Evolutionary conservation across 2,329 filamentous ascomycete genomes (phyloP).

Genomic region (Microdochium paspali): DNA sequence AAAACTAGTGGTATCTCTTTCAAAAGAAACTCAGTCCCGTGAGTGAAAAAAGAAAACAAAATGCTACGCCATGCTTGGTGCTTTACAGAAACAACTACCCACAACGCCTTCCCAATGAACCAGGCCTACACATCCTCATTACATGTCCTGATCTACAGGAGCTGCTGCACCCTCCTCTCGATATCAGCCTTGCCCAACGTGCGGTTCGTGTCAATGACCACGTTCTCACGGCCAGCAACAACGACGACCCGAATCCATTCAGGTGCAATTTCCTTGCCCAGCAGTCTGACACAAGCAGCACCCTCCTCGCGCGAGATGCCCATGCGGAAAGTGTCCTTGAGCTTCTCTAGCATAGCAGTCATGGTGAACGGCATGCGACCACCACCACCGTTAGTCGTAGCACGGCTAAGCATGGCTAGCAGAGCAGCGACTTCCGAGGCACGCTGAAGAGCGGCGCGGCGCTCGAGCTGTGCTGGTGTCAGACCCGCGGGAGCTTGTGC

Average conservation of each 20-base stretch:
- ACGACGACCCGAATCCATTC: slow-evolving; percentile 45
- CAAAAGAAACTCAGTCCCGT: too few relatives aligned
- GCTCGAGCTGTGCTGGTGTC: slow-evolving; percentile 45
- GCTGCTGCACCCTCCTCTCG: slow-evolving; percentile 15
- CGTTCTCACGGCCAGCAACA: slow-evolving; percentile 44
- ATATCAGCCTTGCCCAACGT: slow-evolving; percentile 23
- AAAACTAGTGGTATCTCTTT: not conserved
- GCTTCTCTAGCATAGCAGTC: slow-evolving; percentile 50
- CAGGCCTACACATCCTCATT: not conserved
- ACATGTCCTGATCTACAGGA: slow-evolving; percentile 8
- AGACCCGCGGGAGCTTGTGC: slow-evolving; percentile 32
- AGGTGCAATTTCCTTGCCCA: slow-evolving; percentile 45
- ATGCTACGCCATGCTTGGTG: slow-evolving; percentile 1
- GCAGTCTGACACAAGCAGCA: slow-evolving; percentile 35
- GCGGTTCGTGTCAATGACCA: slow-evolving; percentile 39
- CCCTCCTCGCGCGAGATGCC: slow-evolving; percentile 45
- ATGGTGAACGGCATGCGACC: slow-evolving; percentile 56
- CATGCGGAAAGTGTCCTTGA: slow-evolving; percentile 56
- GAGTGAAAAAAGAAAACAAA: not conserved
- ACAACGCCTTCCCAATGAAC: not conserved
- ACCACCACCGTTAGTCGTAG: slow-evolving; percentile 24
- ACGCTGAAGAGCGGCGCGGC: slow-evolving; percentile 56
- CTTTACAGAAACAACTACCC: not conserved
- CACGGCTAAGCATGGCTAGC: slow-evolving; percentile 53
- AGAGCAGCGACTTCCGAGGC: slow-evolving; percentile 60